phyloP scores from a whole-genome alignment of 2,329 filamentous ascomycete species.

The Fusarium brevicatenulatum region DNA sequence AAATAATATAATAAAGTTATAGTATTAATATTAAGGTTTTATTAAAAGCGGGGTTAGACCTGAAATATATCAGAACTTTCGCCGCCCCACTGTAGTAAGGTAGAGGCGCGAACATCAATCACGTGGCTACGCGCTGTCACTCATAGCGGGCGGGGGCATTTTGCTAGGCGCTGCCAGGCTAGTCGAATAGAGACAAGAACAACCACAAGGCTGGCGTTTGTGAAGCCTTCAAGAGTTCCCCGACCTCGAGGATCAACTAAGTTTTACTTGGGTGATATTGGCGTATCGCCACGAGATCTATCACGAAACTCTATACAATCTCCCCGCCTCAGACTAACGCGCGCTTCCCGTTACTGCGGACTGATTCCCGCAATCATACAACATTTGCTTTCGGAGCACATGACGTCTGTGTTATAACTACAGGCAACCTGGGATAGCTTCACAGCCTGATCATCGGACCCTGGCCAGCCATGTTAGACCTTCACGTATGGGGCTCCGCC shows the following conservation, averaged over 20 bases:
- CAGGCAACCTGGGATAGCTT: conserved; percentile 12
- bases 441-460: conserved; percentile 6
- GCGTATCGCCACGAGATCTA: conserved; percentile 23
- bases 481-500: conserved; percentile 91
- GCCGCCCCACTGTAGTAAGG: no score
- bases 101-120: conserved; percentile 16
- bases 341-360: conserved; percentile 13
- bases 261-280: conserved; percentile 4
- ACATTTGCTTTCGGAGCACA: conserved; percentile 1
- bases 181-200: conserved; percentile 6
- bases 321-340: conserved; percentile 9
- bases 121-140: conserved; percentile 44
- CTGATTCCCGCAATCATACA: not conserved
- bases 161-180: not conserved
- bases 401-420: conserved; percentile 23
- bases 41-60: no score
- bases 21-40: no score
- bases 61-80: no score
- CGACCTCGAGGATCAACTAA: conserved; percentile 4
- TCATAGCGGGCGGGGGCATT: conserved; percentile 9
- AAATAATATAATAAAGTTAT: no score
- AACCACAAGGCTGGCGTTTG: conserved; percentile 31
- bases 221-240: conserved; percentile 21
- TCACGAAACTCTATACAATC: not conserved
- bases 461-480: conserved; percentile 59